Evolutionary conservation across 2,329 filamentous ascomycete species (phyloP).

Genomic region (Venturiaceae sp.): DNA sequence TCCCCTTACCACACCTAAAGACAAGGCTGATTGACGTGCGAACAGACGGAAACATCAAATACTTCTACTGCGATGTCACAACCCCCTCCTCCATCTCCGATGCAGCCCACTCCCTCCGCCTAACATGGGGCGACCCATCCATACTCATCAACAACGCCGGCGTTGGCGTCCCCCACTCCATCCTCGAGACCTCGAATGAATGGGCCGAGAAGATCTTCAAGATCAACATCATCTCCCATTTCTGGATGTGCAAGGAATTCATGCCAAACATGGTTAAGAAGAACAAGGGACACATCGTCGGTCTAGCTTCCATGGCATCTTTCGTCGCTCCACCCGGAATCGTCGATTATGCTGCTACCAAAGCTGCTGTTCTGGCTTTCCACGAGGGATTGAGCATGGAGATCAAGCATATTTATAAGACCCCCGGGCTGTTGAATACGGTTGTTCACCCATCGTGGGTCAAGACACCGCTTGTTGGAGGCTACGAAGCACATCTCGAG

Average conservation of each 20-base stretch:
- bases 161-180: conserved; percentile 35
- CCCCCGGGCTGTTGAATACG: conserved; percentile 16
- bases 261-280: conserved; percentile 39
- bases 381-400: conserved; percentile 34
- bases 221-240: conserved; percentile 43
- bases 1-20: background rate
- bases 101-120: conserved; percentile 28
- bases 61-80: conserved; percentile 39
- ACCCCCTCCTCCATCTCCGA: conserved; percentile 35
- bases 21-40: background rate
- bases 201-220: conserved; percentile 39
- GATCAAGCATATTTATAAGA: conserved; percentile 17
- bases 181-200: conserved; percentile 35
- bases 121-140: conserved; percentile 31
- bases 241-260: conserved; percentile 41
- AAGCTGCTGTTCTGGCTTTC: conserved; percentile 42
- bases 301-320: conserved; percentile 44
- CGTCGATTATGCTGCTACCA: conserved; percentile 43
- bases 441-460: conserved; percentile 35
- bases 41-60: conserved; percentile 18
- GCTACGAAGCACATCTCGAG: conserved; percentile 8
- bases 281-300: conserved; percentile 48
- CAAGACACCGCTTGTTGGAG: conserved; percentile 37
- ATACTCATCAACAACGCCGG: conserved; percentile 43
- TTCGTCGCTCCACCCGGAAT: conserved; percentile 39